Base-by-base conservation (phyloP, 1,139 yeast genomes). In the Arxiozyma slooffiae region DNA sequence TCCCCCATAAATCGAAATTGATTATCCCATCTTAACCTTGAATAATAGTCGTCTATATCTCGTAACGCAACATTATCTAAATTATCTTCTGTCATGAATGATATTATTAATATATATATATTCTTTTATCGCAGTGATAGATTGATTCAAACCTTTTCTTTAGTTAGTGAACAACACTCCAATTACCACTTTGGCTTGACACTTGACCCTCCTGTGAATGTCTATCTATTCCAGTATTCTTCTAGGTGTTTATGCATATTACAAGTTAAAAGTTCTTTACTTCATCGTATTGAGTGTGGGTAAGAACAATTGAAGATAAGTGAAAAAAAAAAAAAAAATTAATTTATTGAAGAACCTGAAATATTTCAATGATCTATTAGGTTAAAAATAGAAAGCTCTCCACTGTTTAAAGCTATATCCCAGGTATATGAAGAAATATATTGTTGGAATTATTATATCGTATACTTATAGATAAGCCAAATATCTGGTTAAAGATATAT, bases 1-100 rank as follows among this genome's bases (percentile, higher is more conserved):
- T 45, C 38, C 1, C 50, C 53, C 49, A 65, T 52, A 4, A 48
- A 17, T 21, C 54, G 52, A 49, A 62, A 68, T 48, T 68, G 69
- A 41, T 60, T 64, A 11, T 57, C 50, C 60, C 69, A 60, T 44
- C 66, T 55, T 38, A 42, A 42, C 22, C 22, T 42, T 7, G 45
- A 42, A 42, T 42, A 42, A 20, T 42, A 42, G 14, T 42, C 45
- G 23, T 42, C 45, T 17, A 55, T 52, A 24, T 53, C 55, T 4
- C 53, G 50, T 23, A 54, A 34, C n/a, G 41, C 39, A 7, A 44
- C 41, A 37, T 44, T 44, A 34, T 42, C 45, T 30, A 14, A 30
- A 30, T 30, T 30, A 30, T 30, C 36, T 11, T 30, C 36, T 30
- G 36, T 30, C 36, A 30, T 30, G 36, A 3, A 30, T n/a, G 36